Base-by-base conservation (phyloP, 2,329 filamentous ascomycete species). In the Fusarium verrucosum region DNA sequence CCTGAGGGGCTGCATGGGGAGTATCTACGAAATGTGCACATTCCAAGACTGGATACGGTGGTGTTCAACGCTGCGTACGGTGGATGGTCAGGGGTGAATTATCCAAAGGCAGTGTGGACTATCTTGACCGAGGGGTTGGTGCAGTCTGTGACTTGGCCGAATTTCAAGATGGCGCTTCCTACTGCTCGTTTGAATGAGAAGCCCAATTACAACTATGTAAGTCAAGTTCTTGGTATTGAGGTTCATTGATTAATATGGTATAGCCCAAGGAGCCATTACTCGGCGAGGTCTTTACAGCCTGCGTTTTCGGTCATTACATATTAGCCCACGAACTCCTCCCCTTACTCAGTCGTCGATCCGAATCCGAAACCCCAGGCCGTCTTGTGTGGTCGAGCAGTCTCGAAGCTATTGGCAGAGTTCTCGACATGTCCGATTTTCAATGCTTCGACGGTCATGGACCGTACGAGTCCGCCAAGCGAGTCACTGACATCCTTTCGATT, bases 241-340 rank as follows among this genome's bases (percentile, higher is more conserved):
- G 17, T 30, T 28, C n/a, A 36, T 10, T 11, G 7, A 57, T 41
- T 66, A 43, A 63, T 46, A 25, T 45, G 22, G 11, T 16, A 38
- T 83, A 93, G 73, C 79, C 84, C 14, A 73, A 76, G 4, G 74
- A 76, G 62, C 88, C 89, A 1, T 79, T 81, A 7, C 80, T 99
- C 1, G 94, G 92, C 4, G 84, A 92, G 67, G 87, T 97, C 17
- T 99, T 98, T 75, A 90, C 89, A 74, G 90, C 94, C 45, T 98
- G 98, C 73, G 85, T 97, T 26, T 98, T 99, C 74, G 95, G 95
- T 0, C 95, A 99, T 79, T 98, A 99, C 75, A 80, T 97, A 72
- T 87, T 99, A 22, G 87, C 87, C 16, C 94, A 97, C 75, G 87
- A 89, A 72, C 83, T 98, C 11, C 84, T 90, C 67, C 90, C 92